Percentiles rank a stretch among this genome's conserved stretches.
Conservation (phyloP, 2,329 filamentous ascomycete genomes). For the Fusarium robinianum region DNA sequence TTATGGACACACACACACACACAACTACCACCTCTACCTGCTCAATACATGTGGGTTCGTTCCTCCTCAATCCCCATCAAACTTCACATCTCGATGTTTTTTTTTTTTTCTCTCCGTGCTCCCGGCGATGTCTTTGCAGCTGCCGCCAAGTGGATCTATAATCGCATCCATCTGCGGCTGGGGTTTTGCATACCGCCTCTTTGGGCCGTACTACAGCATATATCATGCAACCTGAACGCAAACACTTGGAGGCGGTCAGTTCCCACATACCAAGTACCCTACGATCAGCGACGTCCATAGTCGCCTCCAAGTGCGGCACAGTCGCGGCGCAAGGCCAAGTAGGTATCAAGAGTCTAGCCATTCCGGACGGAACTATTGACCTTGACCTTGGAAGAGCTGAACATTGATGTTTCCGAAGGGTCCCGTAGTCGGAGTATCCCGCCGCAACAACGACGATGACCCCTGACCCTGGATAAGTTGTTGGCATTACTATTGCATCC, state of each 20-base stretch:
- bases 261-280: too few relatives aligned
- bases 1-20: too few relatives aligned
- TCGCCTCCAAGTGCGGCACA: too few relatives aligned
- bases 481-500: too few relatives aligned
- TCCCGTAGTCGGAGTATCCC: background rate
- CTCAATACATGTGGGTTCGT: too few relatives aligned
- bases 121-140: slow-evolving; percentile 11
- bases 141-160: slow-evolving; percentile 22
- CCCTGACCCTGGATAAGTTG: too few relatives aligned
- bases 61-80: background rate
- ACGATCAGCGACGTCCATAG: too few relatives aligned
- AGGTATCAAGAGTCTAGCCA: too few relatives aligned
- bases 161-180: slow-evolving; percentile 16
- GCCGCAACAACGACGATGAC: too few relatives aligned
- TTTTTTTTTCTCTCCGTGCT: background rate
- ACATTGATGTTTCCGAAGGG: background rate
- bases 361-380: background rate
- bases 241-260: slow-evolving; percentile 17
- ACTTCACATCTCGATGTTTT: too few relatives aligned
- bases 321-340: too few relatives aligned
- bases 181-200: slow-evolving; percentile 29
- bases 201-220: slow-evolving; percentile 9
- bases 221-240: slow-evolving; percentile 19
- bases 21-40: too few relatives aligned
- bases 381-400: slow-evolving; percentile 2